Conservation (phyloP, 495 filamentous ascomycete species). For the Annulohypoxylon stygium region DNA sequence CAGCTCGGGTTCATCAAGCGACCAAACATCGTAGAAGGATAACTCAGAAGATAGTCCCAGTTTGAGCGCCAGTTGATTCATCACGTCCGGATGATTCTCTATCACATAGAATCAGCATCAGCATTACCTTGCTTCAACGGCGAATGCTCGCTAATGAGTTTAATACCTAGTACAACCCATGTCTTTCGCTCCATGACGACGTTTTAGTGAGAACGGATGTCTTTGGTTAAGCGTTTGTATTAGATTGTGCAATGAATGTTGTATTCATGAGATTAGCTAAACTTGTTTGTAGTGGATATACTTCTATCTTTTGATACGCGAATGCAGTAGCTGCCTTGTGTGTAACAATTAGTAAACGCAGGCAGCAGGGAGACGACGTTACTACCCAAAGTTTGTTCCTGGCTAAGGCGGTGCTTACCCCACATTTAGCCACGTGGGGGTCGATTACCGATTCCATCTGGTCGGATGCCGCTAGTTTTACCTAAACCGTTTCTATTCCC, state of each 20-base stretch:
- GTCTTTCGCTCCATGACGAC: slow-evolving; percentile 28
- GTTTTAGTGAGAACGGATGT: neutral
- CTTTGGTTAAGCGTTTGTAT: neutral
- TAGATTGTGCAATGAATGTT: neutral
- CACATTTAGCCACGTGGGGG: slow-evolving; percentile 19
- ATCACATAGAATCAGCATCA: slow-evolving; percentile 17
- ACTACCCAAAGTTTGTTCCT: slow-evolving; percentile 5
- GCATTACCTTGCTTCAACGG: neutral
- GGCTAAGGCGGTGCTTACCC: slow-evolving; percentile 9
- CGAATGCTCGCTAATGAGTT: neutral
- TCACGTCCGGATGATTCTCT: slow-evolving; percentile 78
- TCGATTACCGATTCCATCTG: slow-evolving; percentile 1
- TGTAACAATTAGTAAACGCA: neutral
- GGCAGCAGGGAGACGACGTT: slow-evolving; percentile 16
- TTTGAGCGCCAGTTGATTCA: slow-evolving; percentile 77
- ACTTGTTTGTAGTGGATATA: too few relatives aligned
- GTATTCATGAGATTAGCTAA: neutral
- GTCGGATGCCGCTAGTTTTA: slow-evolving; percentile 6
- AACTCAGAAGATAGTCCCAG: slow-evolving; percentile 76
- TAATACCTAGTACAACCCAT: slow-evolving; percentile 34
- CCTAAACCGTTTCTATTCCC: neutral
- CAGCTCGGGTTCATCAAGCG: slow-evolving; percentile 77
- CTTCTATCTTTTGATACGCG: too few relatives aligned
- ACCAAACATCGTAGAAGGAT: slow-evolving; percentile 84
- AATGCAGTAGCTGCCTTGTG: too few relatives aligned